phyloP scores from a whole-genome alignment of 2,329 filamentous ascomycete genomes.

The Venturia asperata region DNA sequence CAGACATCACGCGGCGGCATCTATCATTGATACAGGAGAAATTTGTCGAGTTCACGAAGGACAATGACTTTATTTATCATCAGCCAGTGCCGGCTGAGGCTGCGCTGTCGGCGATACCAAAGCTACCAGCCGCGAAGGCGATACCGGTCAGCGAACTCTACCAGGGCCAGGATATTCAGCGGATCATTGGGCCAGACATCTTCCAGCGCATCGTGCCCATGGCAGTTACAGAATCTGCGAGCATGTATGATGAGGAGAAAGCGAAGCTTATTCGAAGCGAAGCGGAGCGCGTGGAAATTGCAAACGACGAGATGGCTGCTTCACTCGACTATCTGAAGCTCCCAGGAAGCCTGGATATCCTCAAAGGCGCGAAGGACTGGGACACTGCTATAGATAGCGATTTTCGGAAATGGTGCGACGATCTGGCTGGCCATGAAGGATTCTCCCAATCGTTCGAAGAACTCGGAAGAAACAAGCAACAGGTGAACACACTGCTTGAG shows the following conservation, averaged over 20 bases:
- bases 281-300: constrained; percentile 84
- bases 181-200: constrained; percentile 93
- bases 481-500: constrained; percentile 66
- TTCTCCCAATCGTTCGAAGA: constrained; percentile 73
- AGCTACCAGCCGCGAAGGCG: constrained; percentile 89
- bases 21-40: constrained; percentile 73
- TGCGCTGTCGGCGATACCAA: constrained; percentile 71
- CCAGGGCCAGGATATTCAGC: constrained; percentile 91
- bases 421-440: constrained; percentile 77
- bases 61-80: constrained; percentile 99
- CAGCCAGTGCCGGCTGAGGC: constrained; percentile 83
- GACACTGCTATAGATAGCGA: constrained; percentile 83
- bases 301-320: constrained; percentile 92
- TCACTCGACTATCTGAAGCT: constrained; percentile 90
- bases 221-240: constrained; percentile 92
- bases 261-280: constrained; percentile 91
- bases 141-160: constrained; percentile 96
- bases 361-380: constrained; percentile 89
- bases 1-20: constrained; percentile 81
- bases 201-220: constrained; percentile 96
- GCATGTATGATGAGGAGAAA: constrained; percentile 97
- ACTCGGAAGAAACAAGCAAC: constrained; percentile 68
- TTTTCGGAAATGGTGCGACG: constrained; percentile 88
- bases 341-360: constrained; percentile 77
- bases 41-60: constrained; percentile 67